Evolutionary conservation across 2,329 filamentous ascomycete species (phyloP), one percentile per base, ranked within the genome.

Genomic region (Sporothrix curviconia): DNA sequence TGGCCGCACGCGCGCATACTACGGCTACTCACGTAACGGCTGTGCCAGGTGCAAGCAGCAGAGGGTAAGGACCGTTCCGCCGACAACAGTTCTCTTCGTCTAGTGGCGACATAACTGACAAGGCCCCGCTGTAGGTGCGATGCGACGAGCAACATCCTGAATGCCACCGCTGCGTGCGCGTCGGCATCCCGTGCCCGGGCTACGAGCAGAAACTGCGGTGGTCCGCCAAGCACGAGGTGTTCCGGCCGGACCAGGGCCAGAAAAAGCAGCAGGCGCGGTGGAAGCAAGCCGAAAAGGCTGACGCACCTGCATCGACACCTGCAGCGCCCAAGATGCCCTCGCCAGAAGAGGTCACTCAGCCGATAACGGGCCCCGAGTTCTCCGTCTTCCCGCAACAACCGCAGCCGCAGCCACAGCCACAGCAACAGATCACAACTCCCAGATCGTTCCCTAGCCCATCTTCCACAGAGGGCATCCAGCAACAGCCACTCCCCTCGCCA

Each of bases 181-280:
- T 72, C 28, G 71, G 72, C 32, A 67, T 71, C n/a, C 59, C 67
- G 25, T 78, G 75, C 59, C 75, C 75, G 32, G 75, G 75, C 6
- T 77, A 76, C 52, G 71, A 71, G 62, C 74, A 75, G 64, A 72
- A 71, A 51, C 63, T 77, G 44, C 74, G 74, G 52, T 78, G 75
- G 75, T 76, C 72, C 9, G 74, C 72, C 47, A 78, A 77, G 61
- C 75, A 77, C 64, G 74, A 77, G 62, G 69, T 75, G n/a, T 59
- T 62, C 19, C 51, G 49, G 19, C 49, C 42, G 3, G 54, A 59
- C 12, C 30, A 42, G 15, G 37, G 51, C 30, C 43, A 30, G 14
- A 42, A 55, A 34, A 56, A 44, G 28, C 55, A 57, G 12, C 47
- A 57, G 15, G 22, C 8, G 1, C 42, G 46, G 19, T 51, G 52